Percentiles rank a stretch among this genome's conserved stretches.
phyloP scores from a whole-genome alignment of 306 rosid genomes.

The Prunus mume region DNA sequence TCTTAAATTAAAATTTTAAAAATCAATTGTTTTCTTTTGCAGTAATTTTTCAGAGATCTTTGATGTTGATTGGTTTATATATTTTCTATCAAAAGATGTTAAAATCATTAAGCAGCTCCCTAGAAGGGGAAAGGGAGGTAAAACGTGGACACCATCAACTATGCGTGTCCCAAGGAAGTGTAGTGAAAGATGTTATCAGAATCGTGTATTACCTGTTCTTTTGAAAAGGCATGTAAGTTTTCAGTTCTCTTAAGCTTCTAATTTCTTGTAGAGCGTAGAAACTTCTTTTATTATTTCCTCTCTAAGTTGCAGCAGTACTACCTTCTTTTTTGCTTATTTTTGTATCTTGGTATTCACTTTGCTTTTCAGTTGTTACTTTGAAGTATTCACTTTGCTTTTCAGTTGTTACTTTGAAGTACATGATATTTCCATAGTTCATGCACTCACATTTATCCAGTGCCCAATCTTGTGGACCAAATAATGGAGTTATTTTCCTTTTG shows the following conservation, averaged over 20 bases:
- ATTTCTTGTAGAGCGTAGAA: conserved; percentile 9
- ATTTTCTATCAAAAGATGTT: conserved; percentile 71
- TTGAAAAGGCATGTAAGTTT: conserved; percentile 86
- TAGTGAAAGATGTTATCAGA: conserved; percentile 83
- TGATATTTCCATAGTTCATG: not conserved
- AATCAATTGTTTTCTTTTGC: conserved; percentile 42
- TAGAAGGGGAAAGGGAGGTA: conserved; percentile 63
- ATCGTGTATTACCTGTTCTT: conserved; percentile 82
- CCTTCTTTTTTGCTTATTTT: not conserved
- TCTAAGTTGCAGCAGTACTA: not conserved
- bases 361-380: not conserved
- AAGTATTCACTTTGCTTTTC: not conserved
- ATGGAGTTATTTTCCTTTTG: not conserved
- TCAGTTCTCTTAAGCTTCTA: conserved; percentile 32
- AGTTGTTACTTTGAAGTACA: not conserved
- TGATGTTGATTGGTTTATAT: conserved; percentile 81
- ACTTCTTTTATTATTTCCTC: conserved; percentile 14
- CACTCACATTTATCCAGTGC: not conserved
- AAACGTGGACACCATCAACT: conserved; percentile 51
- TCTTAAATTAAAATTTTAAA: not conserved
- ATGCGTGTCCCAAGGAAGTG: conserved; percentile 99
- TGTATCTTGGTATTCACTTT: not conserved
- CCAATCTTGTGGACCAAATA: not conserved
- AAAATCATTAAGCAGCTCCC: conserved; percentile 88
- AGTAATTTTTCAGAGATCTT: conserved; percentile 97